phyloP scores from a whole-genome alignment of 2,329 filamentous ascomycete species.

The Colletotrichum costaricense region DNA sequence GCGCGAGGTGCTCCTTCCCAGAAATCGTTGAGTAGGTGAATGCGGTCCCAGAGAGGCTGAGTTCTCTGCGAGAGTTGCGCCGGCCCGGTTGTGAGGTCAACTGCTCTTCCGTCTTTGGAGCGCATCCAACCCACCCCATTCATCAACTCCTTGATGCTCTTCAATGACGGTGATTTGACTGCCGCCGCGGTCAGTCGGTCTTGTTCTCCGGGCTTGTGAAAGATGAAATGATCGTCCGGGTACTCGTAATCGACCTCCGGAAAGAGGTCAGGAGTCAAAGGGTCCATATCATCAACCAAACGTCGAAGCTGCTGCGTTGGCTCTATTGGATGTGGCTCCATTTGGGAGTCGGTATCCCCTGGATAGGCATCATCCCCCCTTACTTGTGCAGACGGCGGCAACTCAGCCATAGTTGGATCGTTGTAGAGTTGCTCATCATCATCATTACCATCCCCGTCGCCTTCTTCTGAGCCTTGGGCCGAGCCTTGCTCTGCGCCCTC shows the following conservation, averaged over 20 bases:
- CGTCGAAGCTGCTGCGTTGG: neutral
- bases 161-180: neutral
- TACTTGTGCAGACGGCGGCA: neutral
- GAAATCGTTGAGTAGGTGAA: neutral
- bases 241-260: neutral
- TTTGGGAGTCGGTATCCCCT: neutral
- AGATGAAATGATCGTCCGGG: conserved; percentile 22
- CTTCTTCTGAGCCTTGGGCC: neutral
- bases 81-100: neutral
- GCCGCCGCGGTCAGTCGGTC: neutral
- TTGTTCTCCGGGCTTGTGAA: conserved; percentile 1
- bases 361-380: neutral
- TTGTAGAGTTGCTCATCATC: conserved; percentile 11
- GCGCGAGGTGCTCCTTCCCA: conserved; percentile 18
- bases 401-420: conserved; percentile 14
- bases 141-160: conserved; percentile 23
- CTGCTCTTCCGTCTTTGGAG: too few species aligned
- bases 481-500: too few species aligned
- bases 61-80: conserved; percentile 1
- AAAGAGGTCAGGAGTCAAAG: neutral
- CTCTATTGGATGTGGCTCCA: neutral
- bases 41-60: conserved; percentile 12
- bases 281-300: neutral
- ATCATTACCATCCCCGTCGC: neutral
- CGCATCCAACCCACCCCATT: neutral